Base-by-base conservation (phyloP, 345 rosid genomes). In the Salix suchowensis region DNA sequence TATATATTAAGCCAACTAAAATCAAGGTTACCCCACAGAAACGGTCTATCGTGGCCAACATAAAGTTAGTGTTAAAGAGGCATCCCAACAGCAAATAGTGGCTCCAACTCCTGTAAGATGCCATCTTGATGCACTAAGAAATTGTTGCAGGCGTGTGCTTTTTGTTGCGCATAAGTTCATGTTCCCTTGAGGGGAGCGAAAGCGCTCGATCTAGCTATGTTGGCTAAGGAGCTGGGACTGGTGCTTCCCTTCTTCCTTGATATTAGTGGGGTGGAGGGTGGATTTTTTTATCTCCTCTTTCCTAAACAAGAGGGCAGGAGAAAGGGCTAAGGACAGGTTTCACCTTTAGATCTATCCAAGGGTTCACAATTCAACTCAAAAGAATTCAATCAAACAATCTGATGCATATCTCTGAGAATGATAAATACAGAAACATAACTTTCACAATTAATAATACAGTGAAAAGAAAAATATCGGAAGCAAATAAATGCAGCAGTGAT, bases 401-500 rank as follows among this genome's bases (percentile, higher is more conserved):
- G 55, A 79, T 69, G 74, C 79, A 74, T 70, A 64, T 6, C 54
- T 65, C 73, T 46, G 81, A 18, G 70, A 84, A 71, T 68, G 62
- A 72, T 82, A 79, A 74, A 72, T 75, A 78, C 84, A 84, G 74
- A 82, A 81, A 42, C 70, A 82, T 39, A 75, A 71, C 42, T 70
- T 77, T 58, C 55, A 42, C 48, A 72, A 60, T 70, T 74, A 83
- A 67, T 50, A 76, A 75, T 72, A 83, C 78, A 78, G 82, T 72
- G 75, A 73, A 61, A 65, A 70, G 42, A 71, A 65, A 78, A 81
- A 44, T 65, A 81, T 61, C 71, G 74, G 34, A 75, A 74, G 48
- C 76, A 76, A 81, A 65, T 44, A 80, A 73, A 74, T 75, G 30
- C 34, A 74, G 76, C 81, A 78, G 70, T 12, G 73, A 66, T 76